Base-by-base conservation (phyloP, 73 alveolate genomes). In the Paramecium primaurelia region DNA sequence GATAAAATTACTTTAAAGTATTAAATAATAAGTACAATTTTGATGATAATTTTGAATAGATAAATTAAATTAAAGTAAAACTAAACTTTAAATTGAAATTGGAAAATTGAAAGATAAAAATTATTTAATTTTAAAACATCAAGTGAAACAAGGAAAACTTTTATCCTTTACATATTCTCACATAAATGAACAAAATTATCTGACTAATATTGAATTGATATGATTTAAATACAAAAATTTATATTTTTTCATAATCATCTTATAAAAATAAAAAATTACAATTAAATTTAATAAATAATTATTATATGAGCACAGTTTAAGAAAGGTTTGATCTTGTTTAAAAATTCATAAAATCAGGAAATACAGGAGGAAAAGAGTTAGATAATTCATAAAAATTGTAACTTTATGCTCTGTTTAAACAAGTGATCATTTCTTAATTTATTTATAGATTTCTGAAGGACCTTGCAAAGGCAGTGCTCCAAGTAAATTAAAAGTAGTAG, bases 381-480 rank as follows among this genome's bases (percentile, higher is more conserved):
- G 87, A 73, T n/a, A 73, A 73, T 73, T 73, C 87, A 36, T 73
- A 73, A 40, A 73, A 73, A 73, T 38, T 73, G 8, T 37, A 73
- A 37, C 87, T 73, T 36, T 96, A 96, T 85, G 97, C 97, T 26
- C 59, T 95, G 11, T 96, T 88, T 87, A 96, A 95, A 92, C 86
- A 90, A 59, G 93, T 93, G n/a, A 92, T 75, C 9, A 54, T 54
- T 4, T 32, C 9, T 38, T 4, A 40, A 12, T 30, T 12, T 75
- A 36, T 42, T 12, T 38, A 8, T 16, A 75, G 88, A 89, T 89
- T 45, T 59, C 94, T 68, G 95, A 77, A 44, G 98, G 98, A n/a
- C 95, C 97, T 64, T 96, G 97, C 92, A 96, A 91, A 45, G 96
- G 96, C 51, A 38, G 94, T 8, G 96, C 94, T 60, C 98, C 98